A percentile compares a stretch with the other conserved stretches of the same genome.
phyloP scores from a whole-genome alignment of 1,284 basidiomycete genomes.

The Ceratobasidium papillatum region DNA sequence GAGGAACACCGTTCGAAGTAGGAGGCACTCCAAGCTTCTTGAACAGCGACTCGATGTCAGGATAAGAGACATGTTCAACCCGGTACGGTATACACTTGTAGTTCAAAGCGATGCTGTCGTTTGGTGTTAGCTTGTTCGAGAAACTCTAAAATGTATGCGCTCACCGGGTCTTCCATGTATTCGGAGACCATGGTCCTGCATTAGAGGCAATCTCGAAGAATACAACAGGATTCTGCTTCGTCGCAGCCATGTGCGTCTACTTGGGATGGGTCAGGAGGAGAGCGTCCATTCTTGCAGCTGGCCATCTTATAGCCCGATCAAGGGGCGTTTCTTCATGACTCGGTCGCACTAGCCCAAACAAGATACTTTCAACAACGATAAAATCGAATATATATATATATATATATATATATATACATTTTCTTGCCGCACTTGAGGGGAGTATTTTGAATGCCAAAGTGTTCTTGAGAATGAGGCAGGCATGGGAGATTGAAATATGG shows the following conservation, averaged over 20 bases:
- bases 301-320: not conserved
- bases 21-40: constrained; percentile 41
- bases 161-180: constrained; percentile 19
- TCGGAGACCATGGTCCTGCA: constrained; percentile 24
- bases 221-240: not conserved
- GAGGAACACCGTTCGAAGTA: constrained; percentile 49
- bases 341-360: too few species aligned
- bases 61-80: constrained; percentile 45
- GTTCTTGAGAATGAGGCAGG: constrained; percentile 36
- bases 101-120: constrained; percentile 44
- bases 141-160: not conserved
- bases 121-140: not conserved
- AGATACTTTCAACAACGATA: too few species aligned
- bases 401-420: too few species aligned
- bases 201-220: constrained; percentile 12
- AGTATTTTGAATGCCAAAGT: too few species aligned
- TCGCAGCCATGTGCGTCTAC: constrained; percentile 9
- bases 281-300: too few species aligned
- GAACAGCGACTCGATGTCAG: constrained; percentile 45
- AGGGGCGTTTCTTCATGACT: not conserved
- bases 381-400: too few species aligned
- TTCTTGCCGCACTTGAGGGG: too few species aligned
- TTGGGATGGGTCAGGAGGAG: too few species aligned
- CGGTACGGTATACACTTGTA: constrained; percentile 47
- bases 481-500: constrained; percentile 42